Evolutionary conservation across 2,329 filamentous ascomycete species (phyloP).

Genomic region (Phialophora verrucosa): DNA sequence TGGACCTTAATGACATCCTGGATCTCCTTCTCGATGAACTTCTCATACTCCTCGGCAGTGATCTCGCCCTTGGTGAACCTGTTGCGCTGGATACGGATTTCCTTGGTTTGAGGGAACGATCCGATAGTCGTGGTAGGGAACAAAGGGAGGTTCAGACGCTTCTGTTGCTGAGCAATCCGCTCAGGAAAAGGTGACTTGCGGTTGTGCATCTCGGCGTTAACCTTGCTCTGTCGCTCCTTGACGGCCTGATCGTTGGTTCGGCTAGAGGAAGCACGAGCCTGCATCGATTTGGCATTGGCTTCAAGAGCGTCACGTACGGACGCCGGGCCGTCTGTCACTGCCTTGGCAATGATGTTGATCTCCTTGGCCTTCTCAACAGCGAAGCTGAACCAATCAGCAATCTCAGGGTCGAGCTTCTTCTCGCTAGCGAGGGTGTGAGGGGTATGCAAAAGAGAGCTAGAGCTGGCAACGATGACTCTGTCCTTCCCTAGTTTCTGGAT

Average conservation of each 20-base stretch:
- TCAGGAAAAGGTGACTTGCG: constrained; percentile 86
- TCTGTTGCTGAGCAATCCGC: constrained; percentile 87
- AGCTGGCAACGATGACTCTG: constrained; percentile 94
- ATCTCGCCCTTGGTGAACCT: constrained; percentile 99
- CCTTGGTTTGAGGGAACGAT: constrained; percentile 98
- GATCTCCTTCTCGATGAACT: constrained; percentile 99
- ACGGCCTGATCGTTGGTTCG: constrained; percentile 97
- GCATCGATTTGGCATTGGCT: constrained; percentile 93
- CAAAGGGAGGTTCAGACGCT: constrained; percentile 88
- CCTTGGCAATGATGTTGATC: constrained; percentile 93
- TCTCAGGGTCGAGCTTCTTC: constrained; percentile 95
- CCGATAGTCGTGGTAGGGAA: constrained; percentile 99
- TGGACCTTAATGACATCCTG: constrained; percentile 93
- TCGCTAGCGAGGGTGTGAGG: constrained; percentile 97
- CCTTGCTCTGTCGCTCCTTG: constrained; percentile 92
- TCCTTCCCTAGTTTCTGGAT: constrained; percentile 97
- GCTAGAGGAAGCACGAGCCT: constrained; percentile 87
- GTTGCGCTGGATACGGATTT: constrained; percentile 95
- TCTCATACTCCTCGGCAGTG: constrained; percentile 88
- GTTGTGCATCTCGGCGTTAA: constrained; percentile 84
- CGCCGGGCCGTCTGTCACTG: constrained; percentile 88
- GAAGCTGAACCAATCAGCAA: constrained; percentile 98
- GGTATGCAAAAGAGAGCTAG: constrained; percentile 96
- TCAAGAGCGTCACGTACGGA: constrained; percentile 86
- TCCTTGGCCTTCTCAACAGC: constrained; percentile 92